phyloP scores from a whole-genome alignment of 2,329 filamentous ascomycete genomes.

The Chrysoporthe puriensis region DNA sequence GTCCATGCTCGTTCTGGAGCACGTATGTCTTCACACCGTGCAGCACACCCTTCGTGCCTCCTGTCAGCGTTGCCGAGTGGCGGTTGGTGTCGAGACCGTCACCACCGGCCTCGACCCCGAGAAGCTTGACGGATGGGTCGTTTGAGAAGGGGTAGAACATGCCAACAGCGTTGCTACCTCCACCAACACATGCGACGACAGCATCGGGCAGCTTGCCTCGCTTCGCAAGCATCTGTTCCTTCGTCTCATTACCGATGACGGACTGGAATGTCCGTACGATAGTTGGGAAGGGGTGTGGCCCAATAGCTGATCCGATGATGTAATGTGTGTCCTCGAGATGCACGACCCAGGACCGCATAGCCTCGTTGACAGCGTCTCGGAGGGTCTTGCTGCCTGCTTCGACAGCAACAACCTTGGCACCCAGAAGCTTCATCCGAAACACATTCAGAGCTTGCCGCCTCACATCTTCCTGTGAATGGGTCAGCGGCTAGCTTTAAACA shows the following conservation, averaged over 20 bases:
- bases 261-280: slow-evolving; percentile 98
- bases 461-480: slow-evolving; percentile 71
- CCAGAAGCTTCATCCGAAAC: slow-evolving; percentile 96
- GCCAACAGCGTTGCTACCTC: slow-evolving; percentile 91
- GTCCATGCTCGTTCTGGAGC: slow-evolving; percentile 87
- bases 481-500: slow-evolving; percentile 32
- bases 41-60: slow-evolving; percentile 87
- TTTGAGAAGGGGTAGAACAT: slow-evolving; percentile 98
- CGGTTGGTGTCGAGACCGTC: slow-evolving; percentile 85
- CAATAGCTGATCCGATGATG: slow-evolving; percentile 96
- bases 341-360: slow-evolving; percentile 90
- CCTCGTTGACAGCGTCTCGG: slow-evolving; percentile 92
- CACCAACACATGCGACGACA: slow-evolving; percentile 94
- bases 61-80: slow-evolving; percentile 86
- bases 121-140: slow-evolving; percentile 80
- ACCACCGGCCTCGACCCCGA: slow-evolving; percentile 94
- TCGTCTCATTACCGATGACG: slow-evolving; percentile 94
- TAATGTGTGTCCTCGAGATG: slow-evolving; percentile 95
- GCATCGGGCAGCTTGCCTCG: slow-evolving; percentile 91
- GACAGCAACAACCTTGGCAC: slow-evolving; percentile 89
- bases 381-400: slow-evolving; percentile 86
- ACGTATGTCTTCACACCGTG: slow-evolving; percentile 97
- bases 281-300: slow-evolving; percentile 95
- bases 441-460: slow-evolving; percentile 95
- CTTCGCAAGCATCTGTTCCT: slow-evolving; percentile 83